phyloP scores from a whole-genome alignment of 768 basidiomycete species.

The Psilocybe tampanensis region DNA sequence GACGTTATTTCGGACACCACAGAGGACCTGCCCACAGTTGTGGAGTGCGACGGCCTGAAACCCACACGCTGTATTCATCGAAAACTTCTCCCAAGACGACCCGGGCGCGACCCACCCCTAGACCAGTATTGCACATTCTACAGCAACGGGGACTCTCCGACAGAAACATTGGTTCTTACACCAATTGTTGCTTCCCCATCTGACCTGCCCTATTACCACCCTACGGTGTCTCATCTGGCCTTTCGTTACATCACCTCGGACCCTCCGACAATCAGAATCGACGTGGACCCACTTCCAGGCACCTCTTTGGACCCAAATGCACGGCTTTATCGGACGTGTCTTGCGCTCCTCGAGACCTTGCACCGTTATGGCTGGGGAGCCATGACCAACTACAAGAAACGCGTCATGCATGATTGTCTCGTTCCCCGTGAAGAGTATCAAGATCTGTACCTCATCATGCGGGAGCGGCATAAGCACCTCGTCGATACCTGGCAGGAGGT shows the following conservation, averaged over 20 bases:
- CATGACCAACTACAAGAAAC: slow-evolving; percentile 81
- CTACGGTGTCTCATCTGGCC: slow-evolving; percentile 76
- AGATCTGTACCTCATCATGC: slow-evolving; percentile 86
- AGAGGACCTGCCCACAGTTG: slow-evolving; percentile 36
- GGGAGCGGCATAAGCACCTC: slow-evolving; percentile 80
- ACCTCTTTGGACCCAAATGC: slow-evolving; percentile 54
- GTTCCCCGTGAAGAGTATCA: slow-evolving; percentile 81
- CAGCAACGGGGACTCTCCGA: slow-evolving; percentile 21
- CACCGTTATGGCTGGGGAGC: slow-evolving; percentile 91
- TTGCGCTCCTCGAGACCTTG: slow-evolving; percentile 79
- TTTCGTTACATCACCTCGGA: slow-evolving; percentile 64
- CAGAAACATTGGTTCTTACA: slow-evolving; percentile 52
- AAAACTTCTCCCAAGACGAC: slow-evolving; percentile 75
- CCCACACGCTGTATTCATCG: slow-evolving; percentile 62
- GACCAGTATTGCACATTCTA: slow-evolving; percentile 85
- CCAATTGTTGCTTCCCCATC: slow-evolving; percentile 50
- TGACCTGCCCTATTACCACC: slow-evolving; percentile 88
- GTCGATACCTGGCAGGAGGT: slow-evolving; percentile 77
- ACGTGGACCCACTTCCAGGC: slow-evolving; percentile 53
- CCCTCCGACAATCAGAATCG: slow-evolving; percentile 51
- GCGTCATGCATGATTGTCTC: slow-evolving; percentile 81
- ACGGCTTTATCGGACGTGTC: slow-evolving; percentile 78
- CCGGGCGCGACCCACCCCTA: slow-evolving; percentile 70
- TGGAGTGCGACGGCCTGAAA: slow-evolving; percentile 35
- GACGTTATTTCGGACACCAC: slow-evolving; percentile 56